Evolutionary conservation across 139 green algal genomes (phyloP), one percentile per base, ranked within the genome.

Genomic region (Yamagishiella unicocca): DNA sequence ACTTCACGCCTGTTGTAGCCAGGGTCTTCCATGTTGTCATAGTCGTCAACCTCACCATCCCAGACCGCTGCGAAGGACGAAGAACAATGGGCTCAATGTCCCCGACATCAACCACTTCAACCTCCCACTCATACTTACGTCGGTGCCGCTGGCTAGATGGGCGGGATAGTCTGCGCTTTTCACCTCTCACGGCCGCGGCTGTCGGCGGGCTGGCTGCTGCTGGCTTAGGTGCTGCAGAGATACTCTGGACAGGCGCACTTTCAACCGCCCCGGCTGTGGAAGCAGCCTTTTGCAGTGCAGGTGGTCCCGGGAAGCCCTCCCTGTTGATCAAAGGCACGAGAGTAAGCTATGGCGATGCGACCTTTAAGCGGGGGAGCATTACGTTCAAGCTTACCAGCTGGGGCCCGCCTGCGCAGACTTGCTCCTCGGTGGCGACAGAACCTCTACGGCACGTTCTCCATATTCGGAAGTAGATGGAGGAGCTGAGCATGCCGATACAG

Each of bases 1-100:
- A 96, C 84, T 1, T 90, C 70, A 29, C 93, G 77, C 22, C 93
- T 89, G 35, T 83, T 76, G 74, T 96, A 96, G 33, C 95, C 95
- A 0, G 91, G 75, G 62, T 97, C 95, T 6, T 97, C 95, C 29
- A 95, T 93, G 66, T 90, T 90, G 0, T 93, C 89, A 37, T 97
- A 98, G 82, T 98, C 95, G 62, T 98, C 93, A 8, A 90, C 24
- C 0, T 93, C 93, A 31, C 67, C 50, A 62, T 89, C 88, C 88
- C 94, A 91, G 53, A 77, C 54, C 1, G 88, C 89, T 85, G 84
- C 62, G 33, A 9, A 45, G 25, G 22, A 24, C 1, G 35, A 6
- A 33, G 31, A 55, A 46, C 33, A 21, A 43, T 46, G 2, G 25
- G 14, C 33, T 74, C 66, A 74, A 74, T 74, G 66, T 31, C 29